Evolutionary conservation across 768 basidiomycete genomes (phyloP), one percentile per base, ranked within the genome.

Genomic region (Sutorius australiensis): DNA sequence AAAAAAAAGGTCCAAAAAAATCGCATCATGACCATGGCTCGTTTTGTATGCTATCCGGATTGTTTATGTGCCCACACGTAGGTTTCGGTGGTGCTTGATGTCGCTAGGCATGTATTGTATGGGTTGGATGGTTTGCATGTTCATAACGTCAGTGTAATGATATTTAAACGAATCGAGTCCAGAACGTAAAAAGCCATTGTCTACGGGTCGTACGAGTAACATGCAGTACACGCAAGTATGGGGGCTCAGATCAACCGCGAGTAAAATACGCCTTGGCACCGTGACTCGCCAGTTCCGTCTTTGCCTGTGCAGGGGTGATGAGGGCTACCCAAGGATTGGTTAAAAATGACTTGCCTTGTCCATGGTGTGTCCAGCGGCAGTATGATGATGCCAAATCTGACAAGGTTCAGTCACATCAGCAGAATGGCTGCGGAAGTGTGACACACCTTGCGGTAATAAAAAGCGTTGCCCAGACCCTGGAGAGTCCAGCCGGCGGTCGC

Each of bases 241-340:
- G 30, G 36, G 43, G 34, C 45, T 24, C 24, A 24, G 24, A 57
- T 81, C 71, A 90, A 56, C 89, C 89, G 54, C 89, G 82, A 55
- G 84, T 87, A 71, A 94, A 92, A 72, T 94, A 94, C 27, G 89
- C 83, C 69, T 86, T 90, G 53, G 92, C 87, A 12, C 92, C 92
- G 60, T 93, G 88, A 47, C 77, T 79, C 4, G 90, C 87, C 45
- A 95, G 71, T 67, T 95, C 92, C 27, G 81, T 66, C 72, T 90
- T 93, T 51, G 90, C 93, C 89, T 94, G 48, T 45, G 57, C 47
- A 50, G 27, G 30, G 10, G 52, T 64, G 37, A 65, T 63, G 7
- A 13, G 34, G 14, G 30, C 12, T 12, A 28, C 24, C 24, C 24
- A 6, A 17, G 6, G n/a, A 6, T 4, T 39, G 41, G 24, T 10